Percentiles rank a stretch among this genome's conserved stretches.
Evolutionary conservation across 345 rosid species (phyloP).

Genomic region (Gynandropsis gynandra): DNA sequence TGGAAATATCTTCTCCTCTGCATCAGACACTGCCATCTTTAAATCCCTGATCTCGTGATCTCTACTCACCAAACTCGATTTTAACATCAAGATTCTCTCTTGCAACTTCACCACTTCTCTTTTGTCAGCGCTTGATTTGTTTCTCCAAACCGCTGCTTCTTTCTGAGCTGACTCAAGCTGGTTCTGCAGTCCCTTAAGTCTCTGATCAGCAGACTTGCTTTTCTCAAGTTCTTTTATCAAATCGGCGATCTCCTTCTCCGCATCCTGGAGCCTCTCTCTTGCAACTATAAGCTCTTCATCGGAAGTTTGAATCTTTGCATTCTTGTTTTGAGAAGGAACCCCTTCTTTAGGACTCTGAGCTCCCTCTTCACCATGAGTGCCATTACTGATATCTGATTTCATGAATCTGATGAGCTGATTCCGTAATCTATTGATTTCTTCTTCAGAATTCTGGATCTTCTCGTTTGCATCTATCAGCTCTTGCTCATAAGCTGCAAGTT

Average conservation of each 20-base stretch:
- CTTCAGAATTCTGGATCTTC: conserved; percentile 40
- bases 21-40: conserved; percentile 49
- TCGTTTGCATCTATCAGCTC: conserved; percentile 48
- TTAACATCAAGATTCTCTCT: conserved; percentile 45
- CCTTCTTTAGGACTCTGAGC: conserved; percentile 13
- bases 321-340: conserved; percentile 27
- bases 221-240: conserved; percentile 48
- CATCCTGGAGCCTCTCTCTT: conserved; percentile 46
- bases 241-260: conserved; percentile 43
- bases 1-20: conserved; percentile 62
- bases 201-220: conserved; percentile 22
- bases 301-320: conserved; percentile 31
- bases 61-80: conserved; percentile 61
- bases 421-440: conserved; percentile 46
- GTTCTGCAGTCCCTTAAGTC: conserved; percentile 31
- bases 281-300: conserved; percentile 49
- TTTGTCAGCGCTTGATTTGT: conserved; percentile 51
- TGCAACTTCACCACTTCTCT: conserved; percentile 48
- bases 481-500: conserved; percentile 44
- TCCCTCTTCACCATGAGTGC: conserved; percentile 28
- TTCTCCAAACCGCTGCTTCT: conserved; percentile 48
- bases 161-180: conserved; percentile 49
- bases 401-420: conserved; percentile 41
- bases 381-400: conserved; percentile 23
- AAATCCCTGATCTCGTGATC: conserved; percentile 64